phyloP scores from a whole-genome alignment of 2,329 filamentous ascomycete genomes.

The Penicillium sp. region DNA sequence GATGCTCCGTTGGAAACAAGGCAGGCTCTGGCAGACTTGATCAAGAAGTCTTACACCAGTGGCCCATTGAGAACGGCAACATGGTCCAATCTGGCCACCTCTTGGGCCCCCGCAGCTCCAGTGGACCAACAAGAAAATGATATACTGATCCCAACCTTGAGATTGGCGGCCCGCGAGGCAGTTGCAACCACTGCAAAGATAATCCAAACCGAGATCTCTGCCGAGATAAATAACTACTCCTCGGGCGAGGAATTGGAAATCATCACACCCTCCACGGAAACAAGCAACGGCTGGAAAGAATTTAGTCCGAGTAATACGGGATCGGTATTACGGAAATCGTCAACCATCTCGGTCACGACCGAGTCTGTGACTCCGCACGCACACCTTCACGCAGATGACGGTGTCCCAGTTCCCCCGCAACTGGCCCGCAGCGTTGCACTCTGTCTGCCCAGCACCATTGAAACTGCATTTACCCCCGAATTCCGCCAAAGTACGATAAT shows the following conservation, averaged over 20 bases:
- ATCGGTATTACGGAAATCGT: conserved; percentile 33
- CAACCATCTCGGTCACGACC: conserved; percentile 40
- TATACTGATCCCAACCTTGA: conserved; percentile 41
- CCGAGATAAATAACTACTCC: conserved; percentile 18
- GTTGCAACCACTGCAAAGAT: conserved; percentile 37
- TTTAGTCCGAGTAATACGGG: conserved; percentile 25
- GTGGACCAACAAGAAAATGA: conserved; percentile 38
- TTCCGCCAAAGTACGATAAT: conserved; percentile 36
- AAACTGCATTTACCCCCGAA: conserved; percentile 31
- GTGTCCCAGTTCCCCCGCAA: conserved; percentile 32
- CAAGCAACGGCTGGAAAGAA: conserved; percentile 20
- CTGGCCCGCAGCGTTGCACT: conserved; percentile 36
- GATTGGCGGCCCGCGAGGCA: conserved; percentile 41
- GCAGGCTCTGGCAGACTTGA: conserved; percentile 32
- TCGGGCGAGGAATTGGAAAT: conserved; percentile 10
- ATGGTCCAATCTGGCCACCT: conserved; percentile 39
- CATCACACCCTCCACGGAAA: conserved; percentile 4
- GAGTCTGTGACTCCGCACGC: conserved; percentile 38
- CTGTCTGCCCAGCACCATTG: conserved; percentile 31
- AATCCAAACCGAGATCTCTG: conserved; percentile 42
- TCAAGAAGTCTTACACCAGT: conserved; percentile 39
- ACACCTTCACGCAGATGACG: conserved; percentile 19
- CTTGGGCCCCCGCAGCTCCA: conserved; percentile 36
- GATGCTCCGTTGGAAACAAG: conserved; percentile 26
- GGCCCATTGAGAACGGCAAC: conserved; percentile 36